Evolutionary conservation across 2,329 filamentous ascomycete genomes (phyloP).

Genomic region (Chaetomium sp.): DNA sequence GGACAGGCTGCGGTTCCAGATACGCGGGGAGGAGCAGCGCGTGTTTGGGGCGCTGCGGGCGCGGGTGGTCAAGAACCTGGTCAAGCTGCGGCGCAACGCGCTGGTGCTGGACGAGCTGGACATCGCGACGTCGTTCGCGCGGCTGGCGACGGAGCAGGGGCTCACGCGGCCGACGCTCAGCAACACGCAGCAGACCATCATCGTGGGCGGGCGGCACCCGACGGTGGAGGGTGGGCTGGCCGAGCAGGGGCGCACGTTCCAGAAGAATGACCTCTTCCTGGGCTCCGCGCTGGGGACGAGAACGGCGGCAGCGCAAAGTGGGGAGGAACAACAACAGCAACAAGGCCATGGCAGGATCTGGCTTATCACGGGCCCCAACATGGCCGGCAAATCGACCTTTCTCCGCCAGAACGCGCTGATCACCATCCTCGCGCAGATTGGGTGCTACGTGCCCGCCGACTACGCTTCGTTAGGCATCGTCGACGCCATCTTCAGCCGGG

Average conservation of each 20-base stretch:
- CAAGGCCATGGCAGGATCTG: slow-evolving; percentile 59
- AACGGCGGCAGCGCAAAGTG: slow-evolving; percentile 36
- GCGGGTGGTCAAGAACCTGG: slow-evolving; percentile 76
- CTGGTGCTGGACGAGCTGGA: slow-evolving; percentile 92
- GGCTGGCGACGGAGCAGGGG: slow-evolving; percentile 71
- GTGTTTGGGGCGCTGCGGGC: slow-evolving; percentile 76
- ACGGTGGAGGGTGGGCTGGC: slow-evolving; percentile 84
- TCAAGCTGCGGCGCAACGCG: slow-evolving; percentile 86
- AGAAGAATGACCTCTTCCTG: slow-evolving; percentile 82
- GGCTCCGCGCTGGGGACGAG: background rate
- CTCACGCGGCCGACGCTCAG: slow-evolving; percentile 75
- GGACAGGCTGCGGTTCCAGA: slow-evolving; percentile 74
- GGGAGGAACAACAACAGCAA: slow-evolving; percentile 38
- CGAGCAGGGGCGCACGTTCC: slow-evolving; percentile 78
- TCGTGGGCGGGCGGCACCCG: slow-evolving; percentile 85
- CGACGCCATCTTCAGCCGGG: slow-evolving; percentile 93
- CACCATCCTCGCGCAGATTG: slow-evolving; percentile 88
- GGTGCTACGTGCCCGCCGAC: slow-evolving; percentile 87
- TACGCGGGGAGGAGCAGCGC: slow-evolving; percentile 79
- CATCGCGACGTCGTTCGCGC: slow-evolving; percentile 82
- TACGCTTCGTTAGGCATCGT: slow-evolving; percentile 86
- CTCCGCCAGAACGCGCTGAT: slow-evolving; percentile 94
- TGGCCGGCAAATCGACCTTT: slow-evolving; percentile 97
- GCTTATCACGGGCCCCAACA: slow-evolving; percentile 85
- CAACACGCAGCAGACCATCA: slow-evolving; percentile 60